Conservation (phyloP, 306 rosid genomes). For the Ammopiptanthus mongolicus region DNA sequence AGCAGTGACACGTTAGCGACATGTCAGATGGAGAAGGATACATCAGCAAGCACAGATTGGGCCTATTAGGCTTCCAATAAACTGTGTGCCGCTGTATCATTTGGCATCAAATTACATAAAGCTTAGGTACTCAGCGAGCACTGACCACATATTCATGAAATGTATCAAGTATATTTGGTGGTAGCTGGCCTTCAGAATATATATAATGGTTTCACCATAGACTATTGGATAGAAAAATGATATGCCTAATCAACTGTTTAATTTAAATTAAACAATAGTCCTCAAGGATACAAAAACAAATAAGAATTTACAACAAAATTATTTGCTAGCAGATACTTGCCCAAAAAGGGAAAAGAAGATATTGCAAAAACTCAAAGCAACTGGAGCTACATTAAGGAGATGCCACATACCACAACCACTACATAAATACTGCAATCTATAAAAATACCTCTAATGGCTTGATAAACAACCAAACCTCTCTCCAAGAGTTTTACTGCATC, state of each 20-base stretch:
- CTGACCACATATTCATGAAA: background rate
- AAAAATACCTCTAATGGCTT: conserved; percentile 65
- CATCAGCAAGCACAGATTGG: too few species aligned
- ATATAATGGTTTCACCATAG: background rate
- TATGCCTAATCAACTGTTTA: background rate
- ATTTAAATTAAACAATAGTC: conserved; percentile 16
- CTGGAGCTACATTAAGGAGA: conserved; percentile 42
- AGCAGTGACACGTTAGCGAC: too few species aligned
- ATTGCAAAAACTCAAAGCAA: background rate
- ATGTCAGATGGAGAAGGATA: too few species aligned
- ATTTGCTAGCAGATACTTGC: conserved; percentile 14
- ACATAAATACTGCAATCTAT: conserved; percentile 72
- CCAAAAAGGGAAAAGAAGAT: background rate
- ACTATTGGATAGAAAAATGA: background rate
- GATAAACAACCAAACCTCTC: conserved; percentile 79
- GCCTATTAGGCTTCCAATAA: background rate
- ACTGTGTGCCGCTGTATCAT: background rate
- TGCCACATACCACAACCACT: conserved; percentile 64
- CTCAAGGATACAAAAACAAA: conserved; percentile 8
- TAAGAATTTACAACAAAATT: conserved; percentile 23
- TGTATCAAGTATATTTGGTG: background rate
- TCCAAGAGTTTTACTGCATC: conserved; percentile 71
- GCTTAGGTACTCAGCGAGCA: background rate
- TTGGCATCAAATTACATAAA: background rate
- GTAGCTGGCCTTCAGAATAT: background rate